Percentiles rank a stretch among this genome's conserved stretches.
Conservation (phyloP, 352 stramenopile genomes). For the Globisporangium camurandrum region DNA sequence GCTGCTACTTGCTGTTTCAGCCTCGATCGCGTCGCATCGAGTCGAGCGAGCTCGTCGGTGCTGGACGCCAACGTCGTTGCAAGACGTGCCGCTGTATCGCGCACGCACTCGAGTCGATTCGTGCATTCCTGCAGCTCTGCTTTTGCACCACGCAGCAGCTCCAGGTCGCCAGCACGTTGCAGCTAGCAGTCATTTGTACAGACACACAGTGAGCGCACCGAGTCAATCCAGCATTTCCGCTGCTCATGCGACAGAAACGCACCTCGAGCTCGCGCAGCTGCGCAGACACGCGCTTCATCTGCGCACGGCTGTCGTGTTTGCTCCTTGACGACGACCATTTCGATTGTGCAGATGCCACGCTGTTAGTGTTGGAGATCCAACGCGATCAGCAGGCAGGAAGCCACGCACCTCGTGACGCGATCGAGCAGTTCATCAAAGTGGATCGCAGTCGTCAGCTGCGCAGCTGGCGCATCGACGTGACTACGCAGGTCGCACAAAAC, state of each 20-base stretch:
- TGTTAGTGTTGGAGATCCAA: too few relatives aligned
- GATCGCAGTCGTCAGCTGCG: neutral
- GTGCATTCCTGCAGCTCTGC: neutral
- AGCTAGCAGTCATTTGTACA: neutral
- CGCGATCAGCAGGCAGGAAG: neutral
- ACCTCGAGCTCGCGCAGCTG: neutral
- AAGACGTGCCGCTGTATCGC: neutral
- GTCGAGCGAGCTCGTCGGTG: neutral
- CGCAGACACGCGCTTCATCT: neutral
- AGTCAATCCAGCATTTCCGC: too few relatives aligned
- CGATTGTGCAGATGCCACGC: too few relatives aligned
- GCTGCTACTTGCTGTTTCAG: neutral
- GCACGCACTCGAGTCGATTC: neutral
- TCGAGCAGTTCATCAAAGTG: neutral
- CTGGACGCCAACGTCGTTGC: neutral
- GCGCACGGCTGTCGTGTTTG: neutral
- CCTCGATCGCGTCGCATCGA: neutral
- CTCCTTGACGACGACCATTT: neutral
- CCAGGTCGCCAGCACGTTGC: neutral
- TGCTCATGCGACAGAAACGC: too few relatives aligned
- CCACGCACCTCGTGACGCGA: neutral
- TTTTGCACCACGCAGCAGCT: neutral
- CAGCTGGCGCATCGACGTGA: neutral
- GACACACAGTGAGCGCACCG: neutral
- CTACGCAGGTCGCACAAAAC: neutral